These are phyloP conservation scores for Blastocystis sp. DNA, from an alignment of 352 stramenopile genomes.

Conservation along the genomic window DNA sequence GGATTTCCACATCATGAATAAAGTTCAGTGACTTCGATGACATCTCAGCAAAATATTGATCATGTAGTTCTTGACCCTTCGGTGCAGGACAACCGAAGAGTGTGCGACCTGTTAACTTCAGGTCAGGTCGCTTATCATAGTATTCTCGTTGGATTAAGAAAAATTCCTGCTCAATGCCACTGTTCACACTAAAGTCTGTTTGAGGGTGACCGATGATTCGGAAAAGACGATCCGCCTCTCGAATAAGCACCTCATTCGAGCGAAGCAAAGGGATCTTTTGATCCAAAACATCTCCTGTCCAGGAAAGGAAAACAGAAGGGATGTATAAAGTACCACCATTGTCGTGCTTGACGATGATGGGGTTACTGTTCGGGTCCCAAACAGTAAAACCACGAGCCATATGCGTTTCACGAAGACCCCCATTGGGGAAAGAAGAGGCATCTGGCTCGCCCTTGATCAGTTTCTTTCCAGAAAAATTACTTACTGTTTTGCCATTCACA, in stretches of 20 bases:
- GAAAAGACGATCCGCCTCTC: constrained; percentile 69
- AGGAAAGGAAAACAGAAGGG: constrained; percentile 73
- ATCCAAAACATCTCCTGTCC: constrained; percentile 74
- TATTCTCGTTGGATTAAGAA: constrained; percentile 75
- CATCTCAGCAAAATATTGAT: constrained; percentile 77
- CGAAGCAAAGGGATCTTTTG: constrained; percentile 78
- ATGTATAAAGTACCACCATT: constrained; percentile 77
- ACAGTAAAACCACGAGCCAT: constrained; percentile 73
- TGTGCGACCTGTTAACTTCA: constrained; percentile 74
- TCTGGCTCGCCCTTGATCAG: constrained; percentile 73
- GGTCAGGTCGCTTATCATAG: constrained; percentile 73
- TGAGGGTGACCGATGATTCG: constrained; percentile 70
- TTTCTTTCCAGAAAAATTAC: constrained; percentile 75
- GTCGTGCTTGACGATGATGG: constrained; percentile 65
- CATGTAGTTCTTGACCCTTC: constrained; percentile 76
- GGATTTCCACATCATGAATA: constrained; percentile 78
- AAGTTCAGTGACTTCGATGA: constrained; percentile 70
- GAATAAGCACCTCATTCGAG: constrained; percentile 71
- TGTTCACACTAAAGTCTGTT: constrained; percentile 70
- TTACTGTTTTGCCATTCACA: constrained; percentile 68
- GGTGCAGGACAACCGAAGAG: constrained; percentile 74
- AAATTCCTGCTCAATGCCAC: constrained; percentile 80
- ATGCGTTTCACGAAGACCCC: constrained; percentile 75
- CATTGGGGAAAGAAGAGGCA: constrained; percentile 77
- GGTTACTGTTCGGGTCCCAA: constrained; percentile 68